Evolutionary conservation across 148 eudicot genomes (phyloP), one percentile per base, ranked within the genome.

Genomic region (Rhododendron henanense): DNA sequence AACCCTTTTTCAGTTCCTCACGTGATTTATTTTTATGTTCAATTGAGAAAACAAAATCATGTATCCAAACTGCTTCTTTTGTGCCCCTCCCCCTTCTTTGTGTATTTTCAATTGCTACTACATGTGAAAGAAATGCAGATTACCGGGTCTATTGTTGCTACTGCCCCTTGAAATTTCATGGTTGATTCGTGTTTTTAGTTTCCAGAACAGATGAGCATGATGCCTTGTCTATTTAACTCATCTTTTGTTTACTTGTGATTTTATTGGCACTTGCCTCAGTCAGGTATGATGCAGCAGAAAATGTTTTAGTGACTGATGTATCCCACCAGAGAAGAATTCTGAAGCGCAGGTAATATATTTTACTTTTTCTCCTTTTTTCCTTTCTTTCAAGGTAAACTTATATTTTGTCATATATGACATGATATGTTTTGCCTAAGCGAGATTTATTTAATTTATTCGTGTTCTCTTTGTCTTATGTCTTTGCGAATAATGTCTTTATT

Each of bases 211-310:
- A 45, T 69, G 44, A 48, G 61, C 13, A 47, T 73, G 47, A 10
- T 71, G 16, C 14, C 35, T 47, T 67, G n/a, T 45, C n/a, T 47
- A 15, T 28, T 53, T 16, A 55, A 47, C 37, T 51, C 10, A 23
- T 88, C n/a, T 47, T 35, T 61, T 39, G 81, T 10, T 23, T 57
- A 35, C 14, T 76, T 81, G 48, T 74, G 19, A 82, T 79, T 86
- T 84, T 78, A 69, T 74, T 88, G 87, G 61, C 55, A 23, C 89
- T 91, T 83, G 78, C 90, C 91, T 87, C 94, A 97, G 99, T 95
- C 88, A 95, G 98, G 84, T 97, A 97, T 87, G 98, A 95, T 86
- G 94, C 96, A 81, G 78, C 79, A 55, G 92, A 92, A 88, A 90
- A 91, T 85, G 39, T 87, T 86, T 74, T 94, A 84, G 81, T 91